Evolutionary conservation across 1,139 yeast genomes (phyloP), one percentile per base, ranked within the genome.

Genomic region (Lodderomyces oxycetoniae): DNA sequence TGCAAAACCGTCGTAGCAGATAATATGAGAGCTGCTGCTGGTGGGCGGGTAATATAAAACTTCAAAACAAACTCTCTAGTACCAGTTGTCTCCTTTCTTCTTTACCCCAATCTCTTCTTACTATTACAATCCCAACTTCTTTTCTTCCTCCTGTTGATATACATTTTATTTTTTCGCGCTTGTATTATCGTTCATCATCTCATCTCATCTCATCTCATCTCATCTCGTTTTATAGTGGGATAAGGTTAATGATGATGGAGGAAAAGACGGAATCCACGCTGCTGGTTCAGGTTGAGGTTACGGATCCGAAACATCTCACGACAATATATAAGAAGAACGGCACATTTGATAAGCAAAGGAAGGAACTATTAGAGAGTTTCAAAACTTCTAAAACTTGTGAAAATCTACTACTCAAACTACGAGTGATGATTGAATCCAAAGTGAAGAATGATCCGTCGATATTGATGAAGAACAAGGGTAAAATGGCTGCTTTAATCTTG

Each of bases 401-500:
- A 5, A 63, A 67, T 35, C 51, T 75, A 13, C 50, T 67, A 20
- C 51, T 61, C 19, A 63, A 73, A 40, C 52, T 74, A 27, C 61
- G 62, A 36, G 46, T 67, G 16, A 55, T 74, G 53, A 66, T 75
- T 1, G 75, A 70, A 37, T 52, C 57, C 30, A 73, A 72, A 40
- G 64, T 74, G 20, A 61, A 64, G 33, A 59, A 64, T 26, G 77
- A 75, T 42, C 79, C 79, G 0, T 52, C 61, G 13, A 63, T 75
- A 12, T 50, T 75, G 13, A 52, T 61, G 38, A 71, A 71, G 44
- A 75, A 74, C 48, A 66, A 62, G 34, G 79, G 77, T 2, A 72
- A 68, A 36, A 60, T 70, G 52, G 73, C 72, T 0, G 79, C 79
- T 0, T 53, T 74, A 37, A 67, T 75, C 3, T 79, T 73, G 41